Percentiles rank a stretch among this genome's conserved stretches.
phyloP scores from a whole-genome alignment of 495 filamentous ascomycete genomes.

The Opeltia flavorubescens region DNA sequence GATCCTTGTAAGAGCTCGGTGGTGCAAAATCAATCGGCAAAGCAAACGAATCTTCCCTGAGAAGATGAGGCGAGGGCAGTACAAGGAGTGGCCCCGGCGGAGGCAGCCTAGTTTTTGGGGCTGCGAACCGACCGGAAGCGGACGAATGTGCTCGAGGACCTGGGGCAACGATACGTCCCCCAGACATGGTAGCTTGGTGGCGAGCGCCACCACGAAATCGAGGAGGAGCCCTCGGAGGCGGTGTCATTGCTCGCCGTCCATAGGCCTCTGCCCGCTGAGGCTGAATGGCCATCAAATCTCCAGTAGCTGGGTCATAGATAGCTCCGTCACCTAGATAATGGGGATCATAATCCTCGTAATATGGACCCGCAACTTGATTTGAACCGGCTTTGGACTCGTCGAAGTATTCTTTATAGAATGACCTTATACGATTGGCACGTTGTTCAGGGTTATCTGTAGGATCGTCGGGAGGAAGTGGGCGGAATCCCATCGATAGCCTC shows the following conservation, averaged over 20 bases:
- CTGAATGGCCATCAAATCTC: conserved; percentile 56
- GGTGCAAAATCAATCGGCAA: conserved; percentile 80
- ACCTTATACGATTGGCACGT: conserved; percentile 88
- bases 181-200: conserved; percentile 34
- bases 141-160: conserved; percentile 54
- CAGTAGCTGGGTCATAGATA: conserved; percentile 60
- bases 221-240: conserved; percentile 67
- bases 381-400: conserved; percentile 60
- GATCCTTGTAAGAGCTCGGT: conserved; percentile 51
- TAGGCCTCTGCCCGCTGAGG: conserved; percentile 50
- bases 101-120: conserved; percentile 48
- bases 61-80: conserved; percentile 72
- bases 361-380: conserved; percentile 30
- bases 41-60: conserved; percentile 71
- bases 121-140: conserved; percentile 42
- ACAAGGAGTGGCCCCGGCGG: conserved; percentile 60
- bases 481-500: conserved; percentile 74
- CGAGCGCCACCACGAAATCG: conserved; percentile 45
- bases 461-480: conserved; percentile 82
- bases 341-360: conserved; percentile 57
- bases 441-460: conserved; percentile 81
- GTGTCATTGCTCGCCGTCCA: conserved; percentile 89
- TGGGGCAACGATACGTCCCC: conserved; percentile 31
- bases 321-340: conserved; percentile 44
- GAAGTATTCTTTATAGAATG: conserved; percentile 99